These are phyloP conservation scores for Debaryomycetaceae sp. DNA, from an alignment of 1,139 yeast genomes.

Conservation along the genomic window DNA sequence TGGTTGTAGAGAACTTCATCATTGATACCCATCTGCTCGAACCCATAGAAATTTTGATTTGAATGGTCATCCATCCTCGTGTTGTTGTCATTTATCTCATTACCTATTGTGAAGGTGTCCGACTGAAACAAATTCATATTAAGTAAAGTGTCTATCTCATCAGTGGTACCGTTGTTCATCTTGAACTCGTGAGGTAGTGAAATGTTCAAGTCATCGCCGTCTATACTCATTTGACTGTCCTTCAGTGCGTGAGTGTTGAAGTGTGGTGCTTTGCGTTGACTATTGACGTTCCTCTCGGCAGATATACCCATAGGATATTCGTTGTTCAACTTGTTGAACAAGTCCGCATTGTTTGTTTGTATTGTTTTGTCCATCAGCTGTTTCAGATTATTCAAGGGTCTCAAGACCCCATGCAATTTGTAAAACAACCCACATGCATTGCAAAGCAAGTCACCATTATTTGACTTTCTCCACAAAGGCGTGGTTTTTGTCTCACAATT, in stretches of 20 bases:
- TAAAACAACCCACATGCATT: conserved; percentile 49
- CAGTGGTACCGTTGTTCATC: conserved; percentile 14
- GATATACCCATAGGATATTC: not conserved
- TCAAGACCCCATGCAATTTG: conserved; percentile 43
- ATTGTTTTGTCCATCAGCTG: conserved; percentile 17
- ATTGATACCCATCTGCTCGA: conserved; percentile 6
- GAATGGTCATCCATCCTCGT: conserved; percentile 13
- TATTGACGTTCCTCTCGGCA: not conserved
- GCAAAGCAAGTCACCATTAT: conserved; percentile 42
- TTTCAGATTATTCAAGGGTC: conserved; percentile 30
- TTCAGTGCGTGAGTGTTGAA: not conserved
- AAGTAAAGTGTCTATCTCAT: conserved; percentile 40
- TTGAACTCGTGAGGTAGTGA: not conserved
- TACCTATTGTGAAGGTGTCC: conserved; percentile 23
- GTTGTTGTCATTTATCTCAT: conserved; percentile 5
- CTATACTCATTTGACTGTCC: not conserved
- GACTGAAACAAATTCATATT: conserved; percentile 40
- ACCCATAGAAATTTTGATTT: conserved; percentile 1
- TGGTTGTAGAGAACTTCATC: conserved; percentile 10
- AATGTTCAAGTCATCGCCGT: not conserved
- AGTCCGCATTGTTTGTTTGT: conserved; percentile 20
- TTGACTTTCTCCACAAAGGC: conserved; percentile 47
- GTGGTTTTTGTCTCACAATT: conserved; percentile 47
- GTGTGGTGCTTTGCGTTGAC: not conserved
- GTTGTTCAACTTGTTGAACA: conserved; percentile 20